phyloP scores from a whole-genome alignment of 108 stramenopile species.

The Chaetoceros tenuissimus region DNA sequence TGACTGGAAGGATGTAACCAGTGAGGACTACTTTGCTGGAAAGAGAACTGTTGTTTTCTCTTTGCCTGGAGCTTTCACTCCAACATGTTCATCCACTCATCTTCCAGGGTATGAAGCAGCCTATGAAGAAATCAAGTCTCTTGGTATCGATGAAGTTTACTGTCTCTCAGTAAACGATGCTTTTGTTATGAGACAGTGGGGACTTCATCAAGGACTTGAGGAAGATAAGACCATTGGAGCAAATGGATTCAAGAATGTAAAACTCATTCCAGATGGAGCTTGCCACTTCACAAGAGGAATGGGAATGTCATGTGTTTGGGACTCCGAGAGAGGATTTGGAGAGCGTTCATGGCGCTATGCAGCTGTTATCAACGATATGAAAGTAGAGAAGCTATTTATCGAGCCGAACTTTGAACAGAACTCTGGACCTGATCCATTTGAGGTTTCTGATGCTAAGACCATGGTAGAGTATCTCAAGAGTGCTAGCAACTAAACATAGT shows the following conservation, averaged over 20 bases:
- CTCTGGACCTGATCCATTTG: slow-evolving; percentile 39
- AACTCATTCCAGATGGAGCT: slow-evolving; percentile 48
- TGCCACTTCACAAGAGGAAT: slow-evolving; percentile 40
- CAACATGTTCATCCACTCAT: slow-evolving; percentile 39
- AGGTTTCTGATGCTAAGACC: slow-evolving; percentile 40
- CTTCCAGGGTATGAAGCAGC: slow-evolving; percentile 41
- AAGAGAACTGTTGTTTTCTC: slow-evolving; percentile 27
- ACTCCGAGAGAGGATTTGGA: slow-evolving; percentile 32
- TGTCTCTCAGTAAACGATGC: slow-evolving; percentile 53
- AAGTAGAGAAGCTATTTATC: slow-evolving; percentile 36
- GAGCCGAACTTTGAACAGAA: slow-evolving; percentile 20
- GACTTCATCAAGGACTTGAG: slow-evolving; percentile 19
- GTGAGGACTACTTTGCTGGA: slow-evolving; percentile 30
- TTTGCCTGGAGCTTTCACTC: slow-evolving; percentile 46
- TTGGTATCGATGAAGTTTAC: slow-evolving; percentile 46
- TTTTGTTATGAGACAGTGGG: slow-evolving; percentile 54
- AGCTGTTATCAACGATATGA: slow-evolving; percentile 40
- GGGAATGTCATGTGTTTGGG: slow-evolving; percentile 43
- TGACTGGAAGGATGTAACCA: slow-evolving; percentile 42
- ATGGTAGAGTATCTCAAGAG: slow-evolving; percentile 37
- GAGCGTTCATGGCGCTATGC: slow-evolving; percentile 44
- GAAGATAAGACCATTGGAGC: slow-evolving; percentile 37
- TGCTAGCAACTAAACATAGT: not conserved
- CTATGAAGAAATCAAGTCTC: slow-evolving; percentile 27
- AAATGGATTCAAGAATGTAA: slow-evolving; percentile 34